Evolutionary conservation across 331 rosid species (phyloP).

Genomic region (Pyracantha coccinea): DNA sequence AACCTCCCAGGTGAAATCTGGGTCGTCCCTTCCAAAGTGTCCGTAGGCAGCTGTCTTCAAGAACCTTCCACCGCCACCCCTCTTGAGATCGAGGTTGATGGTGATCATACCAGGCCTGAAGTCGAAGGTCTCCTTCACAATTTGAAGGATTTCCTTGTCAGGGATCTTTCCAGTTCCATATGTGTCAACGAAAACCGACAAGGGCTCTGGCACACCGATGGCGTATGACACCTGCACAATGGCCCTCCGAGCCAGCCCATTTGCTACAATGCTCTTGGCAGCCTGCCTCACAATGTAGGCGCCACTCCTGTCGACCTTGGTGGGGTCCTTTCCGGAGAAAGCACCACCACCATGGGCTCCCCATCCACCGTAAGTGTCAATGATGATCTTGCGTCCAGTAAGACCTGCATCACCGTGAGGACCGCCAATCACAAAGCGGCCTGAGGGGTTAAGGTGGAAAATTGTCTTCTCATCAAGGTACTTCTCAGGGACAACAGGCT

Average conservation of each 20-base stretch:
- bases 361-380: conserved; percentile 95
- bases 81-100: conserved; percentile 81
- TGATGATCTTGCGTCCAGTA: conserved; percentile 89
- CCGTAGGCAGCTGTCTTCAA: conserved; percentile 95
- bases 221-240: conserved; percentile 90
- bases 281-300: conserved; percentile 93
- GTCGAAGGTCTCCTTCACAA: conserved; percentile 83
- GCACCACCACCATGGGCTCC: conserved; percentile 99
- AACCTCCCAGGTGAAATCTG: conserved; percentile 96
- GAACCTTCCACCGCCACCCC: conserved; percentile 73
- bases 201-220: conserved; percentile 90
- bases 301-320: conserved; percentile 96
- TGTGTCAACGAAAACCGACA: conserved; percentile 70
- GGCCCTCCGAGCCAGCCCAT: conserved; percentile 81
- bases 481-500: conserved; percentile 87
- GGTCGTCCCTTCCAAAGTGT: conserved; percentile 89
- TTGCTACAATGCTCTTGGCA: conserved; percentile 89
- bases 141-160: conserved; percentile 72
- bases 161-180: conserved; percentile 88
- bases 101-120: conserved; percentile 96
- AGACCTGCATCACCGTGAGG: conserved; percentile 99
- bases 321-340: conserved; percentile 97
- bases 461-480: conserved; percentile 87
- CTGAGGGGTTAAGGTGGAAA: conserved; percentile 96
- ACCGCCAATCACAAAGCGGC: conserved; percentile 93